phyloP scores from a whole-genome alignment of 441 rosid species.

The Mallotus repandus region DNA sequence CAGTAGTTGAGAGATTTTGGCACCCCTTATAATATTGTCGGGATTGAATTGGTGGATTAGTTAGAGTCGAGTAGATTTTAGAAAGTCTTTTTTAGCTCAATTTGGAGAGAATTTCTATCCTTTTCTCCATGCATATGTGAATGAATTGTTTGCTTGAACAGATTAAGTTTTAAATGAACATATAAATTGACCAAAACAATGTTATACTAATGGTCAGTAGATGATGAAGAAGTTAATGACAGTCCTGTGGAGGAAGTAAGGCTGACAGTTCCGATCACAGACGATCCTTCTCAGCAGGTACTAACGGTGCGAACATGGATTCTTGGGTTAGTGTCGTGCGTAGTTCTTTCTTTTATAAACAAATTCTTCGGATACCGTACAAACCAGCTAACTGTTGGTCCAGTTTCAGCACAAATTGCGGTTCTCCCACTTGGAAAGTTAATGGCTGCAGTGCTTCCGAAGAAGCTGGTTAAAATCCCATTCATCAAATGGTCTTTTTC shows the following conservation, averaged over 20 bases:
- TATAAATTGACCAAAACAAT: no score
- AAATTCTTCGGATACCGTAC: conserved; percentile 70
- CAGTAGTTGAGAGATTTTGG: no score
- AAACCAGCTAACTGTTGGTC: conserved; percentile 45
- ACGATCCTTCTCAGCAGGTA: conserved; percentile 54
- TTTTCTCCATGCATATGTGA: no score
- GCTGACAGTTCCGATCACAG: conserved; percentile 76
- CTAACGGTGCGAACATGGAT: conserved; percentile 76
- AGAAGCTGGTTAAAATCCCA: conserved; percentile 32
- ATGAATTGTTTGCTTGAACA: no score
- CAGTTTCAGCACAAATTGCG: conserved; percentile 62
- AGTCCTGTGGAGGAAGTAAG: conserved; percentile 78
- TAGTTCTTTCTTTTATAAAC: conserved; percentile 54
- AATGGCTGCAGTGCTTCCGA: conserved; percentile 67
- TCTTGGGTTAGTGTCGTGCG: conserved; percentile 57
- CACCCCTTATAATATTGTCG: no score
- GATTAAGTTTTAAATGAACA: no score
- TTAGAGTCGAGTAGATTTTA: no score
- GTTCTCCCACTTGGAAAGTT: conserved; percentile 65
- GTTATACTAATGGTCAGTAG: conserved; percentile 3
- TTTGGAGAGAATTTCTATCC: no score
- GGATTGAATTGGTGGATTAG: no score
- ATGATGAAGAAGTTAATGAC: conserved; percentile 50
- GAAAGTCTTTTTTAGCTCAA: no score
- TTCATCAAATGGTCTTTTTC: conserved; percentile 55